Conservation (phyloP, 805 yeast species). For the Deakozyma indianensis region DNA sequence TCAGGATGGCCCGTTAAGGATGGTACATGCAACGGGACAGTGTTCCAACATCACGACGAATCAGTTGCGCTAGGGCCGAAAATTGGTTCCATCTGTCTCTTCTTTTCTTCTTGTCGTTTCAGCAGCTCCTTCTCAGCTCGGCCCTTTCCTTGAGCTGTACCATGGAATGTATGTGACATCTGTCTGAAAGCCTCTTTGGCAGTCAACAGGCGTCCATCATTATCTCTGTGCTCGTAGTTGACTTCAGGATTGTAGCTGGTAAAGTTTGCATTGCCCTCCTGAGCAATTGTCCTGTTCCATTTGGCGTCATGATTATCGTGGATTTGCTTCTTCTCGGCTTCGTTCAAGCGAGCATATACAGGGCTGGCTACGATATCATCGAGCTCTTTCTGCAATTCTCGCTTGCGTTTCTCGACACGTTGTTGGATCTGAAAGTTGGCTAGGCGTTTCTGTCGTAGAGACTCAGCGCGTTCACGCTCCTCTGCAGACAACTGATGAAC, state of each 20-base stretch:
- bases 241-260: slow-evolving; percentile 30
- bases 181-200: slow-evolving; percentile 66
- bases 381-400: slow-evolving; percentile 10
- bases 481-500: slow-evolving; percentile 12
- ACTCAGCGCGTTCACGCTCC: slow-evolving; percentile 11
- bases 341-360: slow-evolving; percentile 12
- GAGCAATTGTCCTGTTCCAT: slow-evolving; percentile 7
- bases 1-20: too few species aligned
- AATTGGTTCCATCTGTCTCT: slow-evolving; percentile 10
- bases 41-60: too few species aligned
- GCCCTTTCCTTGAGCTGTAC: slow-evolving; percentile 26
- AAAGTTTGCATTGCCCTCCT: slow-evolving; percentile 18
- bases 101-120: slow-evolving; percentile 16
- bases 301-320: slow-evolving; percentile 13
- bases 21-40: too few species aligned
- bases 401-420: slow-evolving; percentile 10
- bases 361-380: not conserved
- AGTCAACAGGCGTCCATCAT: slow-evolving; percentile 40
- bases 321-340: slow-evolving; percentile 12
- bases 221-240: slow-evolving; percentile 45
- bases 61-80: too few species aligned
- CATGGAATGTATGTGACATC: slow-evolving; percentile 68
- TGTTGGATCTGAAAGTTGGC: slow-evolving; percentile 9
- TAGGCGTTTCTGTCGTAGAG: slow-evolving; percentile 10
- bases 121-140: slow-evolving; percentile 21